A percentile compares a stretch with the other conserved stretches of the same genome.
Conservation (phyloP, 2,329 filamentous ascomycete genomes). For the Diaporthe velutina region DNA sequence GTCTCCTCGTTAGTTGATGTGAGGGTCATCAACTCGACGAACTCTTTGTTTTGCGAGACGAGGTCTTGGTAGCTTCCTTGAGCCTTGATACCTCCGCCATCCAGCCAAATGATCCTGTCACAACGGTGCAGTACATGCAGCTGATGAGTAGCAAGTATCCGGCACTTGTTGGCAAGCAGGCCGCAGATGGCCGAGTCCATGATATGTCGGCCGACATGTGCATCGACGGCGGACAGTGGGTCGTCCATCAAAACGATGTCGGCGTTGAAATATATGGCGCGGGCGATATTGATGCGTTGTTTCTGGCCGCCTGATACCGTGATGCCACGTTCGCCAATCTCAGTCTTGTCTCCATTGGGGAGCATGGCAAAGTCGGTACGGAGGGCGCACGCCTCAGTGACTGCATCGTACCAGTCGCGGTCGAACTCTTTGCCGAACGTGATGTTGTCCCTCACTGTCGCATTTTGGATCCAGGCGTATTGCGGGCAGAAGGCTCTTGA, state of each 20-base stretch:
- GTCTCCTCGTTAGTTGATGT: constrained; percentile 57
- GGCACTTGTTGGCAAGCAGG: constrained; percentile 73
- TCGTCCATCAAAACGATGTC: constrained; percentile 51
- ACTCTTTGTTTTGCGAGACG: constrained; percentile 73
- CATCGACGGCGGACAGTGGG: constrained; percentile 50
- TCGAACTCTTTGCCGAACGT: constrained; percentile 86
- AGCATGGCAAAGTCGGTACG: constrained; percentile 91
- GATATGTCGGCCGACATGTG: constrained; percentile 55
- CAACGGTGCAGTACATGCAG: constrained; percentile 75
- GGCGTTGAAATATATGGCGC: constrained; percentile 58
- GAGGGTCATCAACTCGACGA: constrained; percentile 87
- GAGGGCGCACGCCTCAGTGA: constrained; percentile 89
- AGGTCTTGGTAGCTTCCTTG: constrained; percentile 75
- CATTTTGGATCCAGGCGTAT: constrained; percentile 98
- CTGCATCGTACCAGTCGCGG: constrained; percentile 82
- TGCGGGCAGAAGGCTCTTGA: constrained; percentile 93
- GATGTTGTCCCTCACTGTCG: constrained; percentile 89
- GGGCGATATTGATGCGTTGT: constrained; percentile 94
- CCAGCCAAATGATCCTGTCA: constrained; percentile 76
- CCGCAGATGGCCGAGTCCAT: constrained; percentile 80
- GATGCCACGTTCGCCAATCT: constrained; percentile 95
- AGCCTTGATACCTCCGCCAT: constrained; percentile 71
- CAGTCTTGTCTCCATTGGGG: constrained; percentile 86
- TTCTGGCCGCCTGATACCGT: constrained; percentile 97
- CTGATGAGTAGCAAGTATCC: constrained; percentile 77